These are phyloP conservation scores for Mucor velutinosus DNA, from an alignment of 371 early-diverging fungal species.

Conservation along the genomic window DNA sequence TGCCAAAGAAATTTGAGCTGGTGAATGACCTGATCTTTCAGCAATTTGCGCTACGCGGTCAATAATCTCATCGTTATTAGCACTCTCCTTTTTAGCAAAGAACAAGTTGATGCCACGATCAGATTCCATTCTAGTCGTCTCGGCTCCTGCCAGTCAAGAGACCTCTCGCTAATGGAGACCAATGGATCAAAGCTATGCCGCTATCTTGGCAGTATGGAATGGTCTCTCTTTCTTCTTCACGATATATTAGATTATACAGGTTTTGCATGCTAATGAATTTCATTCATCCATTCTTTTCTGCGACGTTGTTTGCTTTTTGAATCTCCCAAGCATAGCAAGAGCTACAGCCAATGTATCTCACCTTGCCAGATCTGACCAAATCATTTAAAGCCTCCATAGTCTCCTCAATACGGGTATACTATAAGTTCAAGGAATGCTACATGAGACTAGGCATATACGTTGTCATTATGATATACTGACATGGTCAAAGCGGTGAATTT, in stretches of 20 bases:
- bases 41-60: slow-evolving; percentile 20
- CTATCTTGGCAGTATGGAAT: slow-evolving; percentile 37
- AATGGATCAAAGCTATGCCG: slow-evolving; percentile 43
- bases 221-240: slow-evolving; percentile 62
- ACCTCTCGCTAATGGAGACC: slow-evolving; percentile 42
- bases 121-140: not conserved
- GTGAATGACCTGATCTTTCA: slow-evolving; percentile 6
- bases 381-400: slow-evolving; percentile 57
- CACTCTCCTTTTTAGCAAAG: slow-evolving; percentile 11
- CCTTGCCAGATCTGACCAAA: slow-evolving; percentile 45
- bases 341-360: slow-evolving; percentile 43
- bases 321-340: slow-evolving; percentile 34
- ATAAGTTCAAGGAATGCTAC: not conserved
- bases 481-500: slow-evolving; percentile 49
- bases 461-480: slow-evolving; percentile 6
- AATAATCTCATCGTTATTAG: slow-evolving; percentile 10
- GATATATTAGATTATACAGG: slow-evolving; percentile 46
- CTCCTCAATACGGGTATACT: slow-evolving; percentile 46
- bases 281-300: slow-evolving; percentile 49
- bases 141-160: slow-evolving; percentile 19
- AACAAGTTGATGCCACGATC: not conserved
- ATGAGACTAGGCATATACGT: no score
- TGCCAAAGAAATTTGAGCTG: slow-evolving; percentile 43
- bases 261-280: slow-evolving; percentile 49
- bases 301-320: slow-evolving; percentile 28